These are phyloP conservation scores for Aspergillus sp. DNA, from an alignment of 2,329 filamentous ascomycete genomes.

Conservation along the genomic window DNA sequence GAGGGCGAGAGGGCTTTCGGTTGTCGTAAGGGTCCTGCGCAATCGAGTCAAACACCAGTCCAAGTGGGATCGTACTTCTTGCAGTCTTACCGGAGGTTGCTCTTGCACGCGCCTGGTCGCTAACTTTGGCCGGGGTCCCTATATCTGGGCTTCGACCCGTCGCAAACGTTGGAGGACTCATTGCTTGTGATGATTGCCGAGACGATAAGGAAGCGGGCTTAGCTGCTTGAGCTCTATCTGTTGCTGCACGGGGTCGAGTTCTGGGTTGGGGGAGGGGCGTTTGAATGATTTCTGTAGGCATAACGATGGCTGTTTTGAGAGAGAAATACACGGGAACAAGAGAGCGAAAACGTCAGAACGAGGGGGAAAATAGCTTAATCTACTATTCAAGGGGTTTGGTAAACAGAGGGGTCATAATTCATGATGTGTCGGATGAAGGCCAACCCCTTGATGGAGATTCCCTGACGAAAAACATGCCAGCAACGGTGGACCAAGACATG, in stretches of 20 bases:
- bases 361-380: slow-evolving; percentile 7
- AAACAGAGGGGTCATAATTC: neutral
- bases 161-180: slow-evolving; percentile 43
- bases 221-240: slow-evolving; percentile 26
- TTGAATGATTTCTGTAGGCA: slow-evolving; percentile 52
- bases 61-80: neutral
- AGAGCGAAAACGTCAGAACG: slow-evolving; percentile 1
- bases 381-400: neutral
- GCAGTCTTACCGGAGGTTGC: slow-evolving; percentile 41
- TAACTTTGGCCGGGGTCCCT: slow-evolving; percentile 25
- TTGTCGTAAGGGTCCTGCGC: slow-evolving; percentile 73
- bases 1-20: slow-evolving; percentile 84
- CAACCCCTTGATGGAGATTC: slow-evolving; percentile 29
- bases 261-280: slow-evolving; percentile 37
- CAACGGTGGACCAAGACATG: slow-evolving; percentile 1
- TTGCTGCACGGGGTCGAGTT: slow-evolving; percentile 32
- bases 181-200: slow-evolving; percentile 49
- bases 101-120: slow-evolving; percentile 38
- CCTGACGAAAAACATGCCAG: slow-evolving; percentile 27
- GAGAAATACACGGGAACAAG: neutral
- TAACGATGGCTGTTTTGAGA: slow-evolving; percentile 21
- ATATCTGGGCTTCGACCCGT: slow-evolving; percentile 30
- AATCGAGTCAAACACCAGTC: neutral
- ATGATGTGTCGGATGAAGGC: neutral
- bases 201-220: slow-evolving; percentile 41